phyloP scores from a whole-genome alignment of 164 flowering plant genomes.

The Sextonia rubra region DNA sequence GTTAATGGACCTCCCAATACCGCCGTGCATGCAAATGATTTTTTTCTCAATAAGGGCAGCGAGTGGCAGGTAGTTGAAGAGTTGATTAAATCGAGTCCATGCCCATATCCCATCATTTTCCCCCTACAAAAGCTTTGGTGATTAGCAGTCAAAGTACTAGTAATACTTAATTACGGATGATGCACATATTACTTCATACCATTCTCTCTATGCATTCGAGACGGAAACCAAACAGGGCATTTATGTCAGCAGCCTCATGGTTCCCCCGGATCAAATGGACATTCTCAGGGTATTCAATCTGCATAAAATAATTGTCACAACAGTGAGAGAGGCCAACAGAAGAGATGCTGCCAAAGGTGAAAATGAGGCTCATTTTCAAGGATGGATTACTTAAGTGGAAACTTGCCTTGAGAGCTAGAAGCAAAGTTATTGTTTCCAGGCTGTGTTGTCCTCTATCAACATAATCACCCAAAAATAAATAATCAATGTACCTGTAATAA shows the following conservation, averaged over 20 bases:
- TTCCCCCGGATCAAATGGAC: slow-evolving; percentile 60
- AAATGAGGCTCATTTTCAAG: neutral
- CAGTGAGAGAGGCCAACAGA: neutral
- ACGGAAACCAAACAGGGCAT: slow-evolving; percentile 45
- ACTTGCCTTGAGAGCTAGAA: slow-evolving; percentile 86
- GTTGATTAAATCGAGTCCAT: slow-evolving; percentile 97
- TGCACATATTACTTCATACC: slow-evolving; percentile 32
- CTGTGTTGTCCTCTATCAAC: slow-evolving; percentile 99
- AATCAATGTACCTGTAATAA: slow-evolving; percentile 85
- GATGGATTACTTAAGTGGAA: slow-evolving; percentile 1
- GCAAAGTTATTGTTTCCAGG: slow-evolving; percentile 85
- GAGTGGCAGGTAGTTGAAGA: slow-evolving; percentile 93
- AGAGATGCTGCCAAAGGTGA: neutral
- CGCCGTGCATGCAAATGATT: slow-evolving; percentile 99
- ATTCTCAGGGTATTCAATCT: slow-evolving; percentile 64
- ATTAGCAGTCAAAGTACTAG: neutral
- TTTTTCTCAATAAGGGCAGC: slow-evolving; percentile 97
- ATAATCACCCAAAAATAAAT: slow-evolving; percentile 94
- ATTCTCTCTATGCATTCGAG: slow-evolving; percentile 59
- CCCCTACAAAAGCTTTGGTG: slow-evolving; percentile 47
- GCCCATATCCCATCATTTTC: slow-evolving; percentile 99
- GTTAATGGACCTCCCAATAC: slow-evolving; percentile 94
- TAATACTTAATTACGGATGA: slow-evolving; percentile 3
- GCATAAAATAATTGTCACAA: slow-evolving; percentile 15
- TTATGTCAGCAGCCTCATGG: slow-evolving; percentile 97